Conservation (phyloP, 176 grass and related monocot genomes). For the Eremochloa ophiuroides region DNA sequence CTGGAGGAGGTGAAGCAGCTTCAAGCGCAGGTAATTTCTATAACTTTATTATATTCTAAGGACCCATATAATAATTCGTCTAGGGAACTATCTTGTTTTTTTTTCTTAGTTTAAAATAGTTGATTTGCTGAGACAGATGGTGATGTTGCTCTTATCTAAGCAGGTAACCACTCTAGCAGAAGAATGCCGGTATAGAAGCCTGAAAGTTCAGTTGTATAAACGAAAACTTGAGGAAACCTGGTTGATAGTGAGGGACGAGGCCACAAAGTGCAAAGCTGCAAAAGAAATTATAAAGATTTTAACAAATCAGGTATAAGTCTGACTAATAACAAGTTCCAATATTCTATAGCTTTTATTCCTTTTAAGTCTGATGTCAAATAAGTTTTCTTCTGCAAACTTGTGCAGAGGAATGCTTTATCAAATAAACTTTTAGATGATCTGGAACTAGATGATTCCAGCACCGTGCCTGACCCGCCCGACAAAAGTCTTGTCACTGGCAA, state of each 20-base stretch:
- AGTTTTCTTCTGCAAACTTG: background rate
- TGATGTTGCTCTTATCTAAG: conserved; percentile 21
- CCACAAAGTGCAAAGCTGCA: conserved; percentile 84
- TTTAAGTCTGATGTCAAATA: background rate
- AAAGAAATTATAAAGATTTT: conserved; percentile 84
- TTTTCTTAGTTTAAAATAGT: background rate
- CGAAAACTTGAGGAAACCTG: conserved; percentile 81
- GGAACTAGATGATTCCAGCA: conserved; percentile 16
- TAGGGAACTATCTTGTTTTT: background rate
- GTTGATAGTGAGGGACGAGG: conserved; percentile 63
- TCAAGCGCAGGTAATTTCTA: conserved; percentile 59
- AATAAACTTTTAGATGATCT: conserved; percentile 31
- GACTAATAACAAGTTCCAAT: background rate
- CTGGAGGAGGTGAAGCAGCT: conserved; percentile 61
- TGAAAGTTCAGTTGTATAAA: conserved; percentile 76
- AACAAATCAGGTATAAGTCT: conserved; percentile 67
- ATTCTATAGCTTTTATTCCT: background rate
- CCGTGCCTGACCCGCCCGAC: conserved; percentile 29
- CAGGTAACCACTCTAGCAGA: conserved; percentile 65
- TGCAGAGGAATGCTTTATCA: conserved; percentile 63
- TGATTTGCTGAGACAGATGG: background rate
- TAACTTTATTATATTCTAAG: background rate
- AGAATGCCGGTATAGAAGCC: conserved; percentile 73
- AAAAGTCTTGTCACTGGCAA: conserved; percentile 11
- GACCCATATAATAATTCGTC: background rate